These are phyloP conservation scores for Excoecaria agallocha DNA, from an alignment of 345 rosid genomes.

Conservation along the genomic window DNA sequence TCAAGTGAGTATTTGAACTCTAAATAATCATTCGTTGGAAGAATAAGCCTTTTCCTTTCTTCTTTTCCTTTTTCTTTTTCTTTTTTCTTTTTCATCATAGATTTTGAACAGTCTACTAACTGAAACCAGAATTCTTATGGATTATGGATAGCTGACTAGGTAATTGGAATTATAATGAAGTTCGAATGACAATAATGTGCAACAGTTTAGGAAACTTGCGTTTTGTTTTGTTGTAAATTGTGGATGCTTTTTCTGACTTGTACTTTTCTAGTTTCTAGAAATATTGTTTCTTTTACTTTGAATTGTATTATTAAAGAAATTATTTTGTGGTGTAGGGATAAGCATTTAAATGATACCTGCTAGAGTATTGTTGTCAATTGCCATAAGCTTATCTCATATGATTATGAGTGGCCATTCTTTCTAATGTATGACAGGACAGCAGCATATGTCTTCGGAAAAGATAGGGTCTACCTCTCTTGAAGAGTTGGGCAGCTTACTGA, in stretches of 20 bases:
- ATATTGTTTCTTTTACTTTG: not conserved
- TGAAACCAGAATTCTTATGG: not conserved
- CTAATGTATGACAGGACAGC: slow-evolving; percentile 46
- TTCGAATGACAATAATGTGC: not conserved
- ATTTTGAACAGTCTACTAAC: not conserved
- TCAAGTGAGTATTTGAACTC: slow-evolving; percentile 37
- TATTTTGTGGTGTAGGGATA: not conserved
- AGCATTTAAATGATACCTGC: not conserved
- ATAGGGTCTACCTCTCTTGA: slow-evolving; percentile 35
- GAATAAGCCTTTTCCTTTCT: not conserved
- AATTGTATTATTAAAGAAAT: not conserved
- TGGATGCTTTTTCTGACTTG: not conserved
- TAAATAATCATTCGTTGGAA: slow-evolving; percentile 10
- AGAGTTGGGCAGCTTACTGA: slow-evolving; percentile 55
- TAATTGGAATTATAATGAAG: not conserved
- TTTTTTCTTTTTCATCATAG: not conserved
- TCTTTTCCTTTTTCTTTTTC: not conserved
- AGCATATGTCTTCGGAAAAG: slow-evolving; percentile 32
- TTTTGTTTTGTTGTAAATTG: not conserved
- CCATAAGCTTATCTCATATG: slow-evolving; percentile 7
- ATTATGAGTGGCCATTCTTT: slow-evolving; percentile 17
- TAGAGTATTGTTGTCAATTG: not conserved
- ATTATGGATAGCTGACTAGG: not conserved
- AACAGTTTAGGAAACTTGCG: not conserved
- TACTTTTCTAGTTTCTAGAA: not conserved